Evolutionary conservation across 148 eudicot species (phyloP).

Genomic region (Persicaria tinctoria): DNA sequence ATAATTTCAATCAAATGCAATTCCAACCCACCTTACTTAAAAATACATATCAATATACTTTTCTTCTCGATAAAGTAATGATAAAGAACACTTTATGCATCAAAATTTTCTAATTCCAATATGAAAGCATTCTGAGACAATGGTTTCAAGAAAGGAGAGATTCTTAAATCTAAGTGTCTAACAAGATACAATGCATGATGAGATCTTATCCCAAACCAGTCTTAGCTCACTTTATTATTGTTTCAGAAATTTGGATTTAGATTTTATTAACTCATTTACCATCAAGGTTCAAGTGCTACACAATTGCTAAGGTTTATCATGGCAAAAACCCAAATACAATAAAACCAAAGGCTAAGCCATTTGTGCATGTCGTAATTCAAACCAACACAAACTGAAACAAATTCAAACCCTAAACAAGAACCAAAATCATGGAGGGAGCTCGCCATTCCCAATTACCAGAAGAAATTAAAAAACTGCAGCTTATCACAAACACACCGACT

Average conservation of each 20-base stretch:
- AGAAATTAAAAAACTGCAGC: not conserved
- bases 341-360: not conserved
- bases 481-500: not conserved
- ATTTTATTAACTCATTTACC: not conserved
- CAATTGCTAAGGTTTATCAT: not conserved
- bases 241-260: not conserved
- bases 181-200: too few species aligned
- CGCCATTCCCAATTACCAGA: not conserved
- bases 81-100: too few species aligned
- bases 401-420: not conserved
- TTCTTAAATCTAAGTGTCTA: too few species aligned
- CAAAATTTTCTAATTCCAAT: too few species aligned
- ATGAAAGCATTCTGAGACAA: too few species aligned
- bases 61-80: too few species aligned
- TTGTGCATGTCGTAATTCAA: not conserved
- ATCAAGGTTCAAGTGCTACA: not conserved
- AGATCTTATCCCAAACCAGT: not conserved
- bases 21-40: too few species aligned
- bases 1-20: too few species aligned
- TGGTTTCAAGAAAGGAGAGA: too few species aligned
- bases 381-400: not conserved
- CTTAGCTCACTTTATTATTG: not conserved
- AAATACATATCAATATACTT: too few species aligned
- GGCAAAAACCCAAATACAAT: not conserved
- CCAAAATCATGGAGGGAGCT: not conserved